phyloP scores from a whole-genome alignment of 768 basidiomycete species.

The Phlegmacium glaucopus region DNA sequence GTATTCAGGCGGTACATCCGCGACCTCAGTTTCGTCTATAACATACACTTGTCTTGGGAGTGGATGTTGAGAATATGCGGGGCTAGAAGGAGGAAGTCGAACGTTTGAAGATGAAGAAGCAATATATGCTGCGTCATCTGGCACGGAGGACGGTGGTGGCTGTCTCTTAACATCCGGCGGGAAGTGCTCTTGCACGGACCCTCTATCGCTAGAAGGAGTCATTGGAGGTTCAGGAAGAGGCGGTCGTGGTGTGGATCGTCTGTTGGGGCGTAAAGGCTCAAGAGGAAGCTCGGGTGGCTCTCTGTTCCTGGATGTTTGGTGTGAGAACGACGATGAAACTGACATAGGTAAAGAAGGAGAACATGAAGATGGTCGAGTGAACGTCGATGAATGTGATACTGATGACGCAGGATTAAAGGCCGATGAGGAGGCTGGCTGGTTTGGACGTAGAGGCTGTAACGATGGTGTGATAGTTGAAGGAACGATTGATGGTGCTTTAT shows the following conservation, averaged over 20 bases:
- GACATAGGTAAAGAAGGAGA: too few species aligned
- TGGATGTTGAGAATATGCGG: conserved; percentile 16
- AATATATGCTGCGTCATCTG: neutral
- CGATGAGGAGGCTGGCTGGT: conserved; percentile 3
- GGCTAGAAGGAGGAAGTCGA: conserved; percentile 12
- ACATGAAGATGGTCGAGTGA: too few species aligned
- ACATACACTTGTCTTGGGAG: conserved; percentile 10
- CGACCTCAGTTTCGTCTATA: conserved; percentile 4
- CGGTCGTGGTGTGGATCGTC: neutral
- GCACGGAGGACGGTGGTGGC: neutral
- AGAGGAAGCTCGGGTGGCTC: neutral
- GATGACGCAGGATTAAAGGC: neutral
- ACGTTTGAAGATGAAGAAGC: conserved; percentile 11
- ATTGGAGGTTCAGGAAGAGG: conserved; percentile 5
- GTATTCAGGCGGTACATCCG: conserved; percentile 18
- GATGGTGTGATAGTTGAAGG: conserved; percentile 6
- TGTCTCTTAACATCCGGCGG: neutral
- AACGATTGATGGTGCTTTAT: conserved; percentile 6
- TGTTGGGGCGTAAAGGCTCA: neutral
- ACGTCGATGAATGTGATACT: too few species aligned
- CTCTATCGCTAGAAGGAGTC: conserved; percentile 9
- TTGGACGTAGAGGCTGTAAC: conserved; percentile 3
- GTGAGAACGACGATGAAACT: too few species aligned
- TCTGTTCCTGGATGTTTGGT: neutral
- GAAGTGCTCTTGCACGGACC: conserved; percentile 1